phyloP scores from a whole-genome alignment of 441 rosid genomes.

The Raphanus hybrid region DNA sequence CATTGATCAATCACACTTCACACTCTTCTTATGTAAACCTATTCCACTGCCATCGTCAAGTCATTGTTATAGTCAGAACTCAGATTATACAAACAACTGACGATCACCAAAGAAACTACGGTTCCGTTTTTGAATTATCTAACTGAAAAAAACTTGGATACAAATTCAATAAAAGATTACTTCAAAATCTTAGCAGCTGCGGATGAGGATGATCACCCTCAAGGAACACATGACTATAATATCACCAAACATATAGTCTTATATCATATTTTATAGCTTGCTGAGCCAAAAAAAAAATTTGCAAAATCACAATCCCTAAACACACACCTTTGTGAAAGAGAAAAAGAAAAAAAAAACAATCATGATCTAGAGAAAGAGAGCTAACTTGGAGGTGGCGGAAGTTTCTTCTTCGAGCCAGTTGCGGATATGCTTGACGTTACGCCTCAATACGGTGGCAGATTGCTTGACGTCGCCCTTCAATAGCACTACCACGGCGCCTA shows the following conservation, averaged over 20 bases:
- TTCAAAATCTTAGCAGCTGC: conserved; percentile 1
- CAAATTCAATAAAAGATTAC: conserved; percentile 1
- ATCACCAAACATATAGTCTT: neutral
- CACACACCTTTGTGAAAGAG: neutral
- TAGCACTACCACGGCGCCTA: conserved; percentile 77
- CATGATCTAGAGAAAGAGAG: neutral
- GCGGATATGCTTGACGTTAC: conserved; percentile 85
- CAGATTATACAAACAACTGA: neutral
- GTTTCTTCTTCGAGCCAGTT: conserved; percentile 88
- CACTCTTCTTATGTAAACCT: neutral
- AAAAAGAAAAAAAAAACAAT: neutral
- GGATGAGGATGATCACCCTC: neutral
- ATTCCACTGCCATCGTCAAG: neutral
- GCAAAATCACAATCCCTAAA: conserved; percentile 25
- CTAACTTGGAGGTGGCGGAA: conserved; percentile 64
- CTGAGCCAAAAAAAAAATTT: neutral
- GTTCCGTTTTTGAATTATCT: neutral
- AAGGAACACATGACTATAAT: neutral
- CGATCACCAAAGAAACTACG: neutral
- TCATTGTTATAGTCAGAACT: neutral
- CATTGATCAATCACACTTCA: neutral
- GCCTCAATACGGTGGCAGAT: conserved; percentile 74
- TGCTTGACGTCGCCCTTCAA: conserved; percentile 82
- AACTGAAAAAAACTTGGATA: neutral
- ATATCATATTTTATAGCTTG: neutral